phyloP scores from a whole-genome alignment of 257 asterid genomes.

The Euphrasia confusa region DNA sequence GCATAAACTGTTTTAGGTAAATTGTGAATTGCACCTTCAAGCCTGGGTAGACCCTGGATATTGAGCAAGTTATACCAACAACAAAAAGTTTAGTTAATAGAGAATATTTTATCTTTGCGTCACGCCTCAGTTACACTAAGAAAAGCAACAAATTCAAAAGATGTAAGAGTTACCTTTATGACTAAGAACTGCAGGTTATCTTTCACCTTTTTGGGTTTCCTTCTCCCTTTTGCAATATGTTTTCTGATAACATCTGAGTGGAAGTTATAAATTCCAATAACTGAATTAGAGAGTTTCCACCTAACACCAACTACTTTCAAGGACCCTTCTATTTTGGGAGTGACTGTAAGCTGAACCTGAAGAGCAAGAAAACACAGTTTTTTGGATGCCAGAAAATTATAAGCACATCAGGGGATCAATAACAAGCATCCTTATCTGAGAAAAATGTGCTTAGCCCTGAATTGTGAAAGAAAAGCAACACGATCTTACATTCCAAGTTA shows the following conservation, averaged over 20 bases:
- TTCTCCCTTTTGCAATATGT: conserved; percentile 52
- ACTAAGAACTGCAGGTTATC: conserved; percentile 75
- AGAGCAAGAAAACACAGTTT: conserved; percentile 21
- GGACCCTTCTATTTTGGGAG: conserved; percentile 78
- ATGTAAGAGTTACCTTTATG: conserved; percentile 53
- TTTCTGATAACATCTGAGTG: conserved; percentile 50
- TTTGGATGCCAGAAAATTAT: conserved; percentile 22
- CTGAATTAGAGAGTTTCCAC: conserved; percentile 94
- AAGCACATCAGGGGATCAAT: conserved; percentile 11
- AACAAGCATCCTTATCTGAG: conserved; percentile 17
- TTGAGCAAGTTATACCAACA: conserved; percentile 32
- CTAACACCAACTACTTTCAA: conserved; percentile 80
- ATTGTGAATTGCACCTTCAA: conserved; percentile 64
- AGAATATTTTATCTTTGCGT: not conserved
- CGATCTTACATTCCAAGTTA: not conserved
- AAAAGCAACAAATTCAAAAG: conserved; percentile 18
- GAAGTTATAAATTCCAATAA: conserved; percentile 70
- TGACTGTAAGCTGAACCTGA: conserved; percentile 85
- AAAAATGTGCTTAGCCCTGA: conserved; percentile 15
- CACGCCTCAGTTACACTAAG: conserved; percentile 17
- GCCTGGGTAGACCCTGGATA: conserved; percentile 82
- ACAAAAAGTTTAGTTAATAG: conserved; percentile 10
- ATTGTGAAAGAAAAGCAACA: conserved; percentile 10
- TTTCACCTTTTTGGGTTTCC: conserved; percentile 43
- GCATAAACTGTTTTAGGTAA: conserved; percentile 63